phyloP scores from a whole-genome alignment of 73 alveolate species.

The Tetrahymena borealis region DNA sequence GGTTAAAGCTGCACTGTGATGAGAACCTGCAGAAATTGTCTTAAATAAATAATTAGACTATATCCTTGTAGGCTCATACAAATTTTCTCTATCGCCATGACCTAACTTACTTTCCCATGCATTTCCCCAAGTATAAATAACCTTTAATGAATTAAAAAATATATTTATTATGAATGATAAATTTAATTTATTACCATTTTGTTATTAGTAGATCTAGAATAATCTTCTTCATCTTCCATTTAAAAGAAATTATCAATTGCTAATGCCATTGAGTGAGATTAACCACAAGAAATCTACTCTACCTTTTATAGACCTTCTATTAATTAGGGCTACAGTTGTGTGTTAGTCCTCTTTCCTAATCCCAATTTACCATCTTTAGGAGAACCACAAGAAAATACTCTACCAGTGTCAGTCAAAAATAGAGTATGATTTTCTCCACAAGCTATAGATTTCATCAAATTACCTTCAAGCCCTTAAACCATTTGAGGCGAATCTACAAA shows the following conservation, averaged over 20 bases:
- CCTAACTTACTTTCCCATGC: conserved; percentile 43
- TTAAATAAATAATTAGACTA: conserved; percentile 32
- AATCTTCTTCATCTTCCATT: conserved; percentile 6
- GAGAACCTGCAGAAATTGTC: conserved; percentile 35
- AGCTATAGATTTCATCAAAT: conserved; percentile 41
- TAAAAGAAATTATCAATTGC: conserved; percentile 10
- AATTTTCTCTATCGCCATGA: conserved; percentile 32
- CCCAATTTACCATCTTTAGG: conserved; percentile 89
- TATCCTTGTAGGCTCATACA: conserved; percentile 23
- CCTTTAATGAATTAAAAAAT: background rate
- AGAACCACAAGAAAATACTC: conserved; percentile 67
- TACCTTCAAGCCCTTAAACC: conserved; percentile 27
- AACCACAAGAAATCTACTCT: conserved; percentile 20
- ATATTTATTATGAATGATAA: background rate
- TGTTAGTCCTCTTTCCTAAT: conserved; percentile 19
- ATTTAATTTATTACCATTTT: background rate
- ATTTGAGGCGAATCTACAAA: conserved; percentile 24
- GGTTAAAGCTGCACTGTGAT: conserved; percentile 33
- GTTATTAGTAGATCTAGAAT: background rate
- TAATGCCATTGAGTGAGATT: conserved; percentile 37
- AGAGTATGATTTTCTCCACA: conserved; percentile 91
- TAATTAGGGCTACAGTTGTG: conserved; percentile 5
- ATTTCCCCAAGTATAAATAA: conserved; percentile 38
- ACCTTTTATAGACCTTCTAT: conserved; percentile 1
- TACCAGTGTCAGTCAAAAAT: conserved; percentile 52